Evolutionary conservation across 805 yeast species (phyloP), one percentile per base, ranked within the genome.

Genomic region (Maudiozyma turicensis): DNA sequence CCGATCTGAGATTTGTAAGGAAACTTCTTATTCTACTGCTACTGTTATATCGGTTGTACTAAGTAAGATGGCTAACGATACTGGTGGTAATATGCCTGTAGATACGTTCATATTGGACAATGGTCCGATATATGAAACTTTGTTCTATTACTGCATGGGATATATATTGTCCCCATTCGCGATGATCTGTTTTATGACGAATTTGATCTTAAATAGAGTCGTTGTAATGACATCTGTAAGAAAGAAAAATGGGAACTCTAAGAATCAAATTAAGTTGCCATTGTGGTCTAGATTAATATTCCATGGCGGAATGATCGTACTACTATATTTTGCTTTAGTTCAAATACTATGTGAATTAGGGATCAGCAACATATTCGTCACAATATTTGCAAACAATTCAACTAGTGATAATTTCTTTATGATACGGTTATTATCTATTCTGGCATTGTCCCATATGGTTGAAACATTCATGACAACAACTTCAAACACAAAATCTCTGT

Each of bases 151-250:
- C 46, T 47, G 51, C 8, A 55, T 74, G 45, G 66, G 71, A 29
- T 78, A 76, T 54, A 70, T 78, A 52, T 60, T 74, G 13, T 72
- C 78, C 10, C 74, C 75, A 0, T 78, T 73, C 57, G 76, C 81
- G 1, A 61, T 73, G 29, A 67, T 71, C 31, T 80, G 84, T 61
- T 76, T 80, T 73, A 58, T 75, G 8, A 77, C 80, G 53, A 85
- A 83, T 0, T 65, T 81, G 5, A 55, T 80, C 3, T 64, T 81
- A 52, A 81, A 82, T 61, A 66, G 86, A 53, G 74, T 82, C 4
- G 69, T 73, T 20, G 75, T 77, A 3, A 78, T 81, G 72, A 81
- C 85, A 2, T 69, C 81, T 0, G 65, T 79, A 6, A 58, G 81
- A 48, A 62, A 74, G 26, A 70, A 70, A 39, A 58, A 58, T 3